Percentiles rank a stretch among this genome's conserved stretches.
Evolutionary conservation across 176 grass and related monocot species (phyloP).

Genomic region (Puya raimondii): DNA sequence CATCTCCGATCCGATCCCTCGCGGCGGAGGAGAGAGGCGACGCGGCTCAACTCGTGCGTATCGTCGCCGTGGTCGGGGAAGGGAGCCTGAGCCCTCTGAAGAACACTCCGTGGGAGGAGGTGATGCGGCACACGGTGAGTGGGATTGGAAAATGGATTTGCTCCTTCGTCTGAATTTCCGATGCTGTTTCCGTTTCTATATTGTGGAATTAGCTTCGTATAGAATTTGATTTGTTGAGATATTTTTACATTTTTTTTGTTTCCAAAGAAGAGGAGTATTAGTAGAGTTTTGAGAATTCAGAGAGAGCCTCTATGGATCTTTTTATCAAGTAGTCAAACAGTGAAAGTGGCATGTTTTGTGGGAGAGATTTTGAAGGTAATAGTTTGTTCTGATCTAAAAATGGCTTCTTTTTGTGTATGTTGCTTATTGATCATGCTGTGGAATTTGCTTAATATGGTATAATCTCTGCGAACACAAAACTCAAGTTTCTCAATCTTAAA

Average conservation of each 20-base stretch:
- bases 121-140: conserved; percentile 79
- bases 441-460: no score
- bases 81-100: conserved; percentile 64
- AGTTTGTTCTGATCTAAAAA: no score
- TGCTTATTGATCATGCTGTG: no score
- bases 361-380: no score
- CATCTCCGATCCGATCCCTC: not conserved
- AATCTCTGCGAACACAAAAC: no score
- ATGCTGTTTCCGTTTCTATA: not conserved
- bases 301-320: no score
- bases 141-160: not conserved
- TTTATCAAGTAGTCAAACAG: no score
- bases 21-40: conserved; percentile 1
- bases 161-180: not conserved
- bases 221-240: not conserved
- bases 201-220: not conserved
- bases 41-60: conserved; percentile 7
- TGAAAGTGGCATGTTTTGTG: no score
- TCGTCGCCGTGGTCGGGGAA: conserved; percentile 58
- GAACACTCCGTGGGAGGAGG: conserved; percentile 64
- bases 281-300: no score
- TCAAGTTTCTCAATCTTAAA: no score
- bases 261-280: no score
- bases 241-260: not conserved
- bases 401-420: no score